phyloP scores from a whole-genome alignment of 2,329 filamentous ascomycete species.

The Aspergillus piperis region DNA sequence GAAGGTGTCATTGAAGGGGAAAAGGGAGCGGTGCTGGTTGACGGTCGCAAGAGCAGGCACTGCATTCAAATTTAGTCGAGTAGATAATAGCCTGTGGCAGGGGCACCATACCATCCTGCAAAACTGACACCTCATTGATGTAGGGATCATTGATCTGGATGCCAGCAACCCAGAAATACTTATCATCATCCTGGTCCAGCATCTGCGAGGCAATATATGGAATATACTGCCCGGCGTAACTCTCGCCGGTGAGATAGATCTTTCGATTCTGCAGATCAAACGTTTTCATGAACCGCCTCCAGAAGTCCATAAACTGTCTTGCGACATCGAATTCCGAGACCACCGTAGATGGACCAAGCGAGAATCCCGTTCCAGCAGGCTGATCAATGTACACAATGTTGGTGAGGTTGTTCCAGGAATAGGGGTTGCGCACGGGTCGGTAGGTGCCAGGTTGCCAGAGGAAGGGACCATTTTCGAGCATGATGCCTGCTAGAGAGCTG shows the following conservation, averaged over 20 bases:
- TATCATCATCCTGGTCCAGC: slow-evolving; percentile 65
- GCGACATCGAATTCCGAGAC: slow-evolving; percentile 68
- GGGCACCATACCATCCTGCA: slow-evolving; percentile 46
- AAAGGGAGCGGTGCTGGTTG: slow-evolving; percentile 41
- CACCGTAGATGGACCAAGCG: slow-evolving; percentile 64
- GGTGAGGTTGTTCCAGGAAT: slow-evolving; percentile 70
- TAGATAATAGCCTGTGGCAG: slow-evolving; percentile 1
- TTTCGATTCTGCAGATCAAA: slow-evolving; percentile 69
- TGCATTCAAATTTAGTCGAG: slow-evolving; percentile 4
- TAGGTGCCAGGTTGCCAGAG: slow-evolving; percentile 70
- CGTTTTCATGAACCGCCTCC: slow-evolving; percentile 70
- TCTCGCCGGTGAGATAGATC: slow-evolving; percentile 73
- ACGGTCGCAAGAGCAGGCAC: slow-evolving; percentile 45
- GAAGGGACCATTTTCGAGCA: slow-evolving; percentile 76
- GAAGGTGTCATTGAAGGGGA: slow-evolving; percentile 46
- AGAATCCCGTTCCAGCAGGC: slow-evolving; percentile 64
- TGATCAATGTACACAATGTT: slow-evolving; percentile 66
- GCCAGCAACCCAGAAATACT: slow-evolving; percentile 67
- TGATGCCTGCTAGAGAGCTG: slow-evolving; percentile 63
- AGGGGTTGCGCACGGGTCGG: slow-evolving; percentile 64
- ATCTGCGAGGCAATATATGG: slow-evolving; percentile 74
- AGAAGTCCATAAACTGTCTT: slow-evolving; percentile 72
- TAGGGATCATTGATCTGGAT: slow-evolving; percentile 73
- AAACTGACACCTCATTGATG: slow-evolving; percentile 56
- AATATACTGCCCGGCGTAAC: slow-evolving; percentile 67